Conservation (phyloP, 139 green algal genomes). For the Chlorella vulgaris region DNA sequence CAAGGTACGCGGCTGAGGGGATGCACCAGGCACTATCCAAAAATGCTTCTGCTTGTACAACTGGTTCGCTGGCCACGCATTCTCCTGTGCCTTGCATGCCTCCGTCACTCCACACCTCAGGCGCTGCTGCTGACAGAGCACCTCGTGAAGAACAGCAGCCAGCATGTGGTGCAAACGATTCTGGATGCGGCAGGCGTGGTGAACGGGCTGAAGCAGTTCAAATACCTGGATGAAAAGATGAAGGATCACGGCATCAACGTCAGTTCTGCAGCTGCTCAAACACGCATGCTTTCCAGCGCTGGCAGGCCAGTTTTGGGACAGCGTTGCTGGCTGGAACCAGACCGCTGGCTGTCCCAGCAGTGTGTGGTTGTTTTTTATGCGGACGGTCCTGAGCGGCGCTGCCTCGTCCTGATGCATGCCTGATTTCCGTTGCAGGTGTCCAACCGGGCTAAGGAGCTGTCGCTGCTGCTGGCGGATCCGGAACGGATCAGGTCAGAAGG, state of each 20-base stretch:
- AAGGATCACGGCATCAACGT: conserved; percentile 41
- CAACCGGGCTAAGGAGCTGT: conserved; percentile 35
- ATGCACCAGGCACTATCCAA: background rate
- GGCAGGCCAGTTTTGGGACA: no score
- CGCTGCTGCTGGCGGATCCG: conserved; percentile 1
- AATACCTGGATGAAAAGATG: conserved; percentile 20
- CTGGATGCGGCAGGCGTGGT: background rate
- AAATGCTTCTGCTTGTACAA: background rate
- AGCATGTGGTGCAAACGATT: conserved; percentile 32
- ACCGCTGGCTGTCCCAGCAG: no score
- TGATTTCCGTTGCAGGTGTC: background rate
- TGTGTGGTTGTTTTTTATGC: no score
- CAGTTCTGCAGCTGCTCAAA: background rate
- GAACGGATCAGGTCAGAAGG: conserved; percentile 28
- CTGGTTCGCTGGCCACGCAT: background rate
- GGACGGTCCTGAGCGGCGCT: no score
- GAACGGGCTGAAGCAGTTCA: conserved; percentile 25
- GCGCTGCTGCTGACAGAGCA: conserved; percentile 32
- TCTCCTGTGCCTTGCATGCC: background rate
- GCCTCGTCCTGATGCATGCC: background rate
- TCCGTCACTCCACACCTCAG: background rate
- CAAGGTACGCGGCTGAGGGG: conserved; percentile 5
- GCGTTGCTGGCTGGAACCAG: no score
- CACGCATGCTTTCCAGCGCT: background rate
- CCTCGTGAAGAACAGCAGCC: conserved; percentile 31